Conservation (phyloP, 257 asterid genomes). For the Solanum sparsipilum region DNA sequence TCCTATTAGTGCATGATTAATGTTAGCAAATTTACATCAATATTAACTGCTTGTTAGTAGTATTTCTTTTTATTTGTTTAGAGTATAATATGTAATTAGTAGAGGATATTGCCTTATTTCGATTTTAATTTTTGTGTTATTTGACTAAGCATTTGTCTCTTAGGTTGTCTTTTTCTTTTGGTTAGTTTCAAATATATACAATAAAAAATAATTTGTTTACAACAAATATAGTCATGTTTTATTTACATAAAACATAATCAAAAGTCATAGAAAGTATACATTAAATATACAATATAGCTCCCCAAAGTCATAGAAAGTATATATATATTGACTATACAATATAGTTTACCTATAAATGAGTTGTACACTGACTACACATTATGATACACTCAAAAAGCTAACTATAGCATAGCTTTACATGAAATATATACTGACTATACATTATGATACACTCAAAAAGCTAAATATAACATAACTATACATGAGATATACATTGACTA, state of each 20-base stretch:
- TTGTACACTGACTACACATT: neutral
- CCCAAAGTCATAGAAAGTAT: neutral
- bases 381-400: neutral
- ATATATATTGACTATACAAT: too few relatives aligned
- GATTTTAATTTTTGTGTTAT: neutral
- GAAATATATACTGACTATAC: too few relatives aligned
- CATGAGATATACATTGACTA: neutral
- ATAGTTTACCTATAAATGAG: neutral
- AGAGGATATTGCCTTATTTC: neutral
- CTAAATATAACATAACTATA: too few relatives aligned
- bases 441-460: neutral
- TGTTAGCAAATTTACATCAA: neutral
- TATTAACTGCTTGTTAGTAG: neutral
- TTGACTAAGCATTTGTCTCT: neutral
- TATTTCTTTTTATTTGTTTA: neutral
- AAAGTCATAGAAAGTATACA: neutral
- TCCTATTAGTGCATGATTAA: neutral
- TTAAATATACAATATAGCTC: neutral
- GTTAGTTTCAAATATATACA: neutral
- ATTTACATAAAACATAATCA: neutral
- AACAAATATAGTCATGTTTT: too few relatives aligned
- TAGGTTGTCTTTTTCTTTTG: neutral
- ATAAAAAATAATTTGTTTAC: neutral
- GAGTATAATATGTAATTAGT: neutral
- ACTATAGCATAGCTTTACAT: neutral